phyloP scores from a whole-genome alignment of 2,329 filamentous ascomycete species.

The Colletotrichum cordylinicola region DNA sequence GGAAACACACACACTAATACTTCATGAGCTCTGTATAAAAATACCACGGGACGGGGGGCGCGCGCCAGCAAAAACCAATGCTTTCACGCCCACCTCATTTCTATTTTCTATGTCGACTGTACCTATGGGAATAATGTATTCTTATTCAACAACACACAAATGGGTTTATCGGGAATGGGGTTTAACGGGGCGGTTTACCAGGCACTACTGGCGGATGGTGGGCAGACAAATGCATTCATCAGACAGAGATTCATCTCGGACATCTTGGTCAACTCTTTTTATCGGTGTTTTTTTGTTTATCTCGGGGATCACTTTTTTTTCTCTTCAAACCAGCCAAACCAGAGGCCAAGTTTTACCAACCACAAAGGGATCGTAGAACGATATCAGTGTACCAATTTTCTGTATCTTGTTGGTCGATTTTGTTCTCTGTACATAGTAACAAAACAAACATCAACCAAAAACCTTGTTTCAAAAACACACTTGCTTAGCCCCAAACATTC shows the following conservation, averaged over 20 bases:
- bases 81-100: neutral
- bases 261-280: neutral
- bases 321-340: slow-evolving; percentile 10
- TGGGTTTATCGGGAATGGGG: neutral
- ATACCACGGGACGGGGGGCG: neutral
- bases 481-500: neutral
- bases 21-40: slow-evolving; percentile 6
- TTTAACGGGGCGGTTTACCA: neutral
- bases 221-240: neutral
- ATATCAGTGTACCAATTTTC: slow-evolving; percentile 16
- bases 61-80: neutral
- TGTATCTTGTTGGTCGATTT: neutral
- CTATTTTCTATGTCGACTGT: slow-evolving; percentile 12
- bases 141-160: neutral
- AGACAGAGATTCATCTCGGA: neutral
- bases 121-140: slow-evolving; percentile 13
- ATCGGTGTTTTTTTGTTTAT: neutral
- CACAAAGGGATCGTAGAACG: slow-evolving; percentile 18
- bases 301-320: neutral
- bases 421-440: slow-evolving; percentile 5
- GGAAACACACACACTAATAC: neutral
- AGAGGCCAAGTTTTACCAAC: neutral
- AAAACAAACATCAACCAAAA: neutral
- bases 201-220: neutral
- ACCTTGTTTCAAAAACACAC: neutral